phyloP scores from a whole-genome alignment of 2,329 filamentous ascomycete genomes.

The Fusarium nelsonii region DNA sequence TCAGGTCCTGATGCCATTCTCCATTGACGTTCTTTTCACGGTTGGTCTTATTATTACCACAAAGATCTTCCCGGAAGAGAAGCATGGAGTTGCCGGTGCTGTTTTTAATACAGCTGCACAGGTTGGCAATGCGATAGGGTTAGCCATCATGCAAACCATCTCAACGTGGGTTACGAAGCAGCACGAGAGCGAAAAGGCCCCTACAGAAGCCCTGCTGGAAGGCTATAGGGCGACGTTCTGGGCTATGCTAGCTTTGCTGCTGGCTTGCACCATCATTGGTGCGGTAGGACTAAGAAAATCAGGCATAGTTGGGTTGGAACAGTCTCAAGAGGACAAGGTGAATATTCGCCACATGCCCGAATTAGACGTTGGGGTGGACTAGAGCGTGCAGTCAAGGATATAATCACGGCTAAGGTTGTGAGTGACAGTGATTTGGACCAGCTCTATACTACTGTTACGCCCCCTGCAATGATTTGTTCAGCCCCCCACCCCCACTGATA shows the following conservation, averaged over 20 bases:
- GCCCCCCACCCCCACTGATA: no score
- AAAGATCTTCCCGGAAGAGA: constrained; percentile 65
- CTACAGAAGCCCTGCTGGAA: constrained; percentile 55
- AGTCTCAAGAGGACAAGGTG: no score
- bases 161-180: constrained; percentile 54
- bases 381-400: no score
- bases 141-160: constrained; percentile 61
- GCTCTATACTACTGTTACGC: no score
- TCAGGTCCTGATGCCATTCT: constrained; percentile 57
- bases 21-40: constrained; percentile 64
- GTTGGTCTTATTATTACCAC: constrained; percentile 66
- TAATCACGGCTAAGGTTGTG: no score
- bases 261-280: constrained; percentile 55
- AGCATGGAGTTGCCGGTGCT: constrained; percentile 69
- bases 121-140: constrained; percentile 63
- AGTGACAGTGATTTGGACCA: no score
- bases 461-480: no score
- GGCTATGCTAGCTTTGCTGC: constrained; percentile 61
- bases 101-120: constrained; percentile 71
- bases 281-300: constrained; percentile 51
- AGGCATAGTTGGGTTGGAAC: constrained; percentile 51
- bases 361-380: no score
- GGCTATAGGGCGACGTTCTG: constrained; percentile 64
- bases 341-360: no score
- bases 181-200: constrained; percentile 39